Conservation (phyloP, 2,329 filamentous ascomycete genomes). For the Lachnellula subtilissima region DNA sequence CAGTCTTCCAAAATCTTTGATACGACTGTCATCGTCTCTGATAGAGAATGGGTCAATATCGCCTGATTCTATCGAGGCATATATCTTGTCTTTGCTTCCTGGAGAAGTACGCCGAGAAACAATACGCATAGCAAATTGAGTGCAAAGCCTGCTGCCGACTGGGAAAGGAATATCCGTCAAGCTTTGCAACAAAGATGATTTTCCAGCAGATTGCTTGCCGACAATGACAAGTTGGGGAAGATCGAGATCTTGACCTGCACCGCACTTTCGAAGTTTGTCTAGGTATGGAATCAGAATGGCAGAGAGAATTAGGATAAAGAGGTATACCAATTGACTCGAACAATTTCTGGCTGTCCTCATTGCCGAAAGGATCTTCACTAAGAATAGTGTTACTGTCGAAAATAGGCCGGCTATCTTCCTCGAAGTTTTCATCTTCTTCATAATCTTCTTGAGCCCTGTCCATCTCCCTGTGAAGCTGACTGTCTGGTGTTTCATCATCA, state of each 20-base stretch:
- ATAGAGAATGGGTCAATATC: conserved; percentile 13
- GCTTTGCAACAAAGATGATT: conserved; percentile 36
- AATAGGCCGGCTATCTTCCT: not conserved
- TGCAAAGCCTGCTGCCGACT: conserved; percentile 31
- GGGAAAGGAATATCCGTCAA: conserved; percentile 37
- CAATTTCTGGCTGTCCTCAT: conserved; percentile 31
- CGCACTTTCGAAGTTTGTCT: conserved; percentile 32
- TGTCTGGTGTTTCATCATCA: not conserved
- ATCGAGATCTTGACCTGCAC: conserved; percentile 28
- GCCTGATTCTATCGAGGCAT: conserved; percentile 29
- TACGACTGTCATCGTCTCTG: conserved; percentile 20
- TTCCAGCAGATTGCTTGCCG: conserved; percentile 35
- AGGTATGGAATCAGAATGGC: not conserved
- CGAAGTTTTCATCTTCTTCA: not conserved
- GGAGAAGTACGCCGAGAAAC: conserved; percentile 32
- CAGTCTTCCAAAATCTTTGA: conserved; percentile 12
- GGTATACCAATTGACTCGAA: conserved; percentile 34
- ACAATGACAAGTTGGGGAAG: conserved; percentile 38
- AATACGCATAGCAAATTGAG: conserved; percentile 36
- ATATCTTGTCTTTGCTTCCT: conserved; percentile 26
- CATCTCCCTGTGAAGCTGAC: not conserved
- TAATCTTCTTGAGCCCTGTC: not conserved
- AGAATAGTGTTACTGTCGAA: not conserved
- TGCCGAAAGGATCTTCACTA: conserved; percentile 32
- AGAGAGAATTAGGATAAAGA: not conserved